Evolutionary conservation across 2,329 filamentous ascomycete species (phyloP).

Genomic region (Arachnomyces sp.): DNA sequence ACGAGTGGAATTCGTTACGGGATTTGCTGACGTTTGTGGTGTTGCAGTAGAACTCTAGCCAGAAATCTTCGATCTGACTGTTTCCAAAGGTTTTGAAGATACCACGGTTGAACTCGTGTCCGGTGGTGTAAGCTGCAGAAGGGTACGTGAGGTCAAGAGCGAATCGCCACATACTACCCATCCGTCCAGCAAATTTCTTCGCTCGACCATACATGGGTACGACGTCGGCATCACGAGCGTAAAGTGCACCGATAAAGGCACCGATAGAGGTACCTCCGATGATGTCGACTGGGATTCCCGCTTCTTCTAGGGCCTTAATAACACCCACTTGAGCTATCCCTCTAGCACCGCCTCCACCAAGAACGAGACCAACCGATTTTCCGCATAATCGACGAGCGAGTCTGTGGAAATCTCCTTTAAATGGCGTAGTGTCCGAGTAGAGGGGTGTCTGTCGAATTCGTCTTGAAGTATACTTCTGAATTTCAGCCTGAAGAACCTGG

Average conservation of each 20-base stretch:
- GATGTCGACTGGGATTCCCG: slow-evolving; percentile 90
- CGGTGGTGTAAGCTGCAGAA: slow-evolving; percentile 92
- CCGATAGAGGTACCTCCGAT: slow-evolving; percentile 95
- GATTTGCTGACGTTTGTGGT: slow-evolving; percentile 98
- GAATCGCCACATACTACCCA: slow-evolving; percentile 99
- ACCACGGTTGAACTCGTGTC: slow-evolving; percentile 96
- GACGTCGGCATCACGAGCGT: slow-evolving; percentile 90
- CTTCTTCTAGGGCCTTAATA: slow-evolving; percentile 89
- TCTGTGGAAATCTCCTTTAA: slow-evolving; percentile 94
- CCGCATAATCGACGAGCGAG: slow-evolving; percentile 83
- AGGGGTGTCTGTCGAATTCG: slow-evolving; percentile 79
- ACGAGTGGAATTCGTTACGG: slow-evolving; percentile 84
- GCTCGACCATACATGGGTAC: slow-evolving; percentile 94
- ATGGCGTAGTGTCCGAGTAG: slow-evolving; percentile 84
- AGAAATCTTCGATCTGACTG: slow-evolving; percentile 96
- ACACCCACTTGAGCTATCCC: slow-evolving; percentile 90
- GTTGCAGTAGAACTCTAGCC: slow-evolving; percentile 98
- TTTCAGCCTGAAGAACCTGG: slow-evolving; percentile 90
- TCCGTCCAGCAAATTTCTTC: slow-evolving; percentile 96
- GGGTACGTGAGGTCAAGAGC: slow-evolving; percentile 93
- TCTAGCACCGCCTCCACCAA: slow-evolving; percentile 86
- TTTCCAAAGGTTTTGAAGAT: slow-evolving; percentile 99
- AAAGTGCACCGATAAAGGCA: slow-evolving; percentile 87
- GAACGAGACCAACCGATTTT: slow-evolving; percentile 86
- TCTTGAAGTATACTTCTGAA: slow-evolving; percentile 95